These are phyloP conservation scores for Hygrophoropsis aurantiaca DNA, from an alignment of 768 basidiomycete species.

Conservation along the genomic window DNA sequence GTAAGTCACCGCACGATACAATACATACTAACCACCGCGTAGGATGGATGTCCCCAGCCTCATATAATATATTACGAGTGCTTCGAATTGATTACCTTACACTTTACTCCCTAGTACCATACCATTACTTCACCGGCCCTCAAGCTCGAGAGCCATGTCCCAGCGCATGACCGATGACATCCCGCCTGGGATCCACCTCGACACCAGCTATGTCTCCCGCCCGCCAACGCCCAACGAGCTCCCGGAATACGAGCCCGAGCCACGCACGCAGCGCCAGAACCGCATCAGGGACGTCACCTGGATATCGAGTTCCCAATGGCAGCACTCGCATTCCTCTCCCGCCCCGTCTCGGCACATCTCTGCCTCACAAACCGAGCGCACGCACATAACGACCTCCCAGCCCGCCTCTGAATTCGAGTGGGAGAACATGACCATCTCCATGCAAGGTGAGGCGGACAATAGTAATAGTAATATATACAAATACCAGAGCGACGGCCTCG, in stretches of 20 bases:
- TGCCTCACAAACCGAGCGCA: slow-evolving; percentile 24
- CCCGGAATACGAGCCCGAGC: slow-evolving; percentile 25
- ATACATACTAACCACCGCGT: slow-evolving; percentile 16
- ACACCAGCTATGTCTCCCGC: slow-evolving; percentile 25
- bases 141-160: background rate
- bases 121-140: slow-evolving; percentile 1
- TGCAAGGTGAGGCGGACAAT: slow-evolving; percentile 21
- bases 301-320: slow-evolving; percentile 27
- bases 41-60: slow-evolving; percentile 4
- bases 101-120: slow-evolving; percentile 3
- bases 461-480: slow-evolving; percentile 10
- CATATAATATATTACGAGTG: slow-evolving; percentile 1
- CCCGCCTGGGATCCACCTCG: slow-evolving; percentile 25
- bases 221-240: slow-evolving; percentile 25
- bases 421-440: slow-evolving; percentile 34
- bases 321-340: slow-evolving; percentile 21
- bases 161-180: slow-evolving; percentile 19
- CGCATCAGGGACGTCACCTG: slow-evolving; percentile 31
- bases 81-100: background rate
- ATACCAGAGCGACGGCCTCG: no score
- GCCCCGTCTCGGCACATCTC: slow-evolving; percentile 23
- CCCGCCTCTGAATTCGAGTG: slow-evolving; percentile 31
- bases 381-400: slow-evolving; percentile 21
- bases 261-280: slow-evolving; percentile 17
- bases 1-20: no score